A percentile compares a stretch with the other conserved stretches of the same genome.
These are phyloP conservation scores for Avicennia marina DNA, from an alignment of 257 asterid species.

Conservation along the genomic window DNA sequence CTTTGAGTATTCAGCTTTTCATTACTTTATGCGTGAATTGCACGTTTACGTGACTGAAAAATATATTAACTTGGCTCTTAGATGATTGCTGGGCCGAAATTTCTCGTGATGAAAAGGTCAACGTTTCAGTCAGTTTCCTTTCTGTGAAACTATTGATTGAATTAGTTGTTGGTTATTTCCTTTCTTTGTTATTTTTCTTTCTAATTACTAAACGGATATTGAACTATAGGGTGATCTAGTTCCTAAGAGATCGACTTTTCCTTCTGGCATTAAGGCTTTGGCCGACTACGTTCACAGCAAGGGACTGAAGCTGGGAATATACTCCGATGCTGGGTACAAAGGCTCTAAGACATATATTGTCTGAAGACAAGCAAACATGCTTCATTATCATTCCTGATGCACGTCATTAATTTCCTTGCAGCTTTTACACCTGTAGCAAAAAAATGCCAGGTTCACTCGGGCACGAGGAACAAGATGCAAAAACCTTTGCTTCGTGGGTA, in stretches of 20 bases:
- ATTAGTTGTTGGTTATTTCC: not conserved
- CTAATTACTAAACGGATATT: not conserved
- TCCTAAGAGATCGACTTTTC: constrained; percentile 70
- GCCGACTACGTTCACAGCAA: constrained; percentile 87
- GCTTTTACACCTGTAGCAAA: constrained; percentile 73
- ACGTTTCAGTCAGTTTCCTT: not conserved
- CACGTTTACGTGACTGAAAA: too few species aligned
- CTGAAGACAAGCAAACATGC: too few species aligned
- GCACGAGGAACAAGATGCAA: constrained; percentile 80
- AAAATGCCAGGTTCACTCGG: constrained; percentile 95
- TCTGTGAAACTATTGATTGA: not conserved
- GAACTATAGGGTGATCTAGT: constrained; percentile 64
- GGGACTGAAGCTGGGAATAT: constrained; percentile 90
- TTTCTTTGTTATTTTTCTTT: not conserved
- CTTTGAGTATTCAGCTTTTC: too few species aligned
- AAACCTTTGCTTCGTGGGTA: constrained; percentile 86
- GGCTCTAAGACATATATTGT: too few species aligned
- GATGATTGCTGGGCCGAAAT: constrained; percentile 95
- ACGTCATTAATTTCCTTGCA: constrained; percentile 33
- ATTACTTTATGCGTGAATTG: too few species aligned
- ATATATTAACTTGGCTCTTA: constrained; percentile 25
- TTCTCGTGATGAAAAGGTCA: constrained; percentile 60
- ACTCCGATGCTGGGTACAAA: constrained; percentile 85
- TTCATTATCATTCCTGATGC: too few species aligned
- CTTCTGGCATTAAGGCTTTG: constrained; percentile 94